Evolutionary conservation across 805 yeast genomes (phyloP), one percentile per base, ranked within the genome.

Genomic region (Zygosaccharomyces bailii): DNA sequence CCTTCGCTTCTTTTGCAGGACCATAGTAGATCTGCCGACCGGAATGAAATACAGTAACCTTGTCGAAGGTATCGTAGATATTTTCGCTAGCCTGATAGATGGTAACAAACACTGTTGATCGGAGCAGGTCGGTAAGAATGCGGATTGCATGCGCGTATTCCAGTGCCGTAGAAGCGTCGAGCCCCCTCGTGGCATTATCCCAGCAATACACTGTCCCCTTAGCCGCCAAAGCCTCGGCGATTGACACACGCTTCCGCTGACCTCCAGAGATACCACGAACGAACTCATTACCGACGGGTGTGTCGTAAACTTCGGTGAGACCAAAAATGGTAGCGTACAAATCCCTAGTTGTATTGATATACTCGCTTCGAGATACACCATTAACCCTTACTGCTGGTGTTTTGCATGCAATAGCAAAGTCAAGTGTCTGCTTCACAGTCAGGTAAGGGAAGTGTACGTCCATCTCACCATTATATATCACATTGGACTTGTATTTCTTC

Each of bases 221-320:
- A 41, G 69, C 66, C 39, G 72, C 62, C 5, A 73, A 68, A 5
- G 72, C 81, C 56, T 79, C 84, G 18, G 82, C 82, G 61, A 79
- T 78, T 13, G 82, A 76, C 16, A 79, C 81, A 67, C 84, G 71
- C 62, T 78, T 79, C 57, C 84, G 70, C 62, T 79, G 84, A 70
- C 84, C 84, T 61, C 84, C 84, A 23, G 83, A 78, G 42, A 79
- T 79, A 66, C 84, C 84, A 66, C 83, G 72, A 27, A 79, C 70
- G 46, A 69, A 78, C 52, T 79, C 84, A 56, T 79, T 74, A 63
- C 86, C 86, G 35, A 80, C 84, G 49, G 73, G 75, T 29, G 84
- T 78, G 52, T 79, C 63, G 44, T 71, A 64, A 6, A 82, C 79
- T 56, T 78, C 82, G 13, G 74, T 67, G 46, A 74, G 64, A 39